Evolutionary conservation across 2,329 filamentous ascomycete genomes (phyloP), one percentile per base, ranked within the genome.

Genomic region (Hymenoscyphus repandus): DNA sequence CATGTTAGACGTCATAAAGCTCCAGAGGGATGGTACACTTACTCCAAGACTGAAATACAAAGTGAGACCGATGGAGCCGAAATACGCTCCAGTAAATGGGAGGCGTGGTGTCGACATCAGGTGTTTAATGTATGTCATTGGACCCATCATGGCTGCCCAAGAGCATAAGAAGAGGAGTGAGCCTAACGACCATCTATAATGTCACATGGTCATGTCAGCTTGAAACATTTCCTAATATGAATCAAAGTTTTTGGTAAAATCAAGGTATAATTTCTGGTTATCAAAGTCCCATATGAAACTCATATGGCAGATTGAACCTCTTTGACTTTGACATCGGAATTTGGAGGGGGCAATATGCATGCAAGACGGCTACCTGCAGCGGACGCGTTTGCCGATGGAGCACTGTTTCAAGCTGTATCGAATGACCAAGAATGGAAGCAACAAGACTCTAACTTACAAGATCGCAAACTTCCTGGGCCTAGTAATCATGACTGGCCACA

Each of bases 141-240:
- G 91, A 49, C 93, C 93, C 88, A 96, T 95, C 72, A 97, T 80
- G 60, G 92, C 89, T 22, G 90, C 90, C 79, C 93, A 99, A 61
- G 91, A 96, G 61, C 83, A 80, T 63, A 97, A 78, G 75, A 97
- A 97, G 59, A 99, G 78, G 44, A 88, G 67, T 44, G 92, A 96
- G 49, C 91, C 93, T 68, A 96, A 83, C 45, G 92, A 90, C 93
- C 93, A 99, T 75, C 93, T 97, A 70, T 67, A 62, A 53, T 54
- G 64, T 61, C 60, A 63, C 59, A 56, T 52, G 54, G 50, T 61
- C 52, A 54, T 53, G 58, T 65, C 52, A 64, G 61, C 55, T 22
- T 52, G 47, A 47, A 50, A 44, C 47, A 32, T 33, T 47, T 49
- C 27, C 51, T 45, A 54, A 44, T 45, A 55, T 57, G 56, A 55